phyloP scores from a whole-genome alignment of 2,329 filamentous ascomycete genomes.

The Raffaelea ambrosiae region DNA sequence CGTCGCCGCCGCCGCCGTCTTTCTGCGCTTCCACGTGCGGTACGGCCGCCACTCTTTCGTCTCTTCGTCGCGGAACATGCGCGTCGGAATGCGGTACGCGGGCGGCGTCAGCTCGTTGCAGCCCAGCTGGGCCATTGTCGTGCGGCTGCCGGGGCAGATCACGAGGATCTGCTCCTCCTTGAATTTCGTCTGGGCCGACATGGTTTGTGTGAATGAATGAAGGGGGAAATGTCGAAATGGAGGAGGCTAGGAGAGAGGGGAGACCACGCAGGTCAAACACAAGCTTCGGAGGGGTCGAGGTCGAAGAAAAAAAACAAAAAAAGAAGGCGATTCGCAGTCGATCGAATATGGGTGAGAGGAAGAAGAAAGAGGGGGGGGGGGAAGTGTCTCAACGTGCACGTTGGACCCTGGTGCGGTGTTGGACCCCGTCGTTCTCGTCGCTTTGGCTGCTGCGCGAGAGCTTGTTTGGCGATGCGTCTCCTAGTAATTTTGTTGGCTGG shows the following conservation, averaged over 20 bases:
- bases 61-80: conserved; percentile 85
- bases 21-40: conserved; percentile 61
- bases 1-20: conserved; percentile 23
- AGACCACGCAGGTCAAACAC: no score
- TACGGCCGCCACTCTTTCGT: conserved; percentile 70
- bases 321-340: no score
- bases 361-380: background rate
- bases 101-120: conserved; percentile 87
- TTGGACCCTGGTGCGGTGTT: background rate
- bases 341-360: background rate
- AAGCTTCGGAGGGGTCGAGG: no score
- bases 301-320: no score
- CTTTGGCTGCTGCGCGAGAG: no score
- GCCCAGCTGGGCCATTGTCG: conserved; percentile 83
- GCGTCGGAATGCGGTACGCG: conserved; percentile 75
- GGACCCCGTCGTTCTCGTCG: no score
- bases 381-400: background rate
- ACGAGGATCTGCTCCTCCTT: conserved; percentile 59
- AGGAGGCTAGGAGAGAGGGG: no score
- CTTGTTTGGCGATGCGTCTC: no score
- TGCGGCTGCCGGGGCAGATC: conserved; percentile 78
- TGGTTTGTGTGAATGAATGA: conserved; percentile 20
- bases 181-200: conserved; percentile 53
- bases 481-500: conserved; percentile 7
- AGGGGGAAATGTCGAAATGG: background rate